Percentiles rank a stretch among this genome's conserved stretches.
phyloP scores from a whole-genome alignment of 441 rosid species.

The Jatropha podagrica region DNA sequence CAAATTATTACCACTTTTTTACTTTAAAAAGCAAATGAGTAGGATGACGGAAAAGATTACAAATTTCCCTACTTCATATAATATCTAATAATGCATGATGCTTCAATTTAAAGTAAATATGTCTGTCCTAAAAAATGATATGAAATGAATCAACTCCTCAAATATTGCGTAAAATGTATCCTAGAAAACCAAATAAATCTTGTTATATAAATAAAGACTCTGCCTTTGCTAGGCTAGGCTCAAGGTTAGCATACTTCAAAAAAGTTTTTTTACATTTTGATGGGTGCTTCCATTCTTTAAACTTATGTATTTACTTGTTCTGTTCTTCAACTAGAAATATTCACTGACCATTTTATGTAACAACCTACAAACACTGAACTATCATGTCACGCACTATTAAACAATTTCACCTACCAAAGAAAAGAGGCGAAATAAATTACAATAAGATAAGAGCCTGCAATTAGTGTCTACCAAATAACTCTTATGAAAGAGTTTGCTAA shows the following conservation, averaged over 20 bases:
- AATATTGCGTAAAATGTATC: not conserved
- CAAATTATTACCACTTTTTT: not conserved
- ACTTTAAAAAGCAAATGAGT: not conserved
- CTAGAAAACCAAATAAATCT: not conserved
- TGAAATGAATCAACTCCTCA: not conserved
- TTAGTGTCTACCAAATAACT: not conserved
- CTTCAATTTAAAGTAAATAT: conserved; percentile 3
- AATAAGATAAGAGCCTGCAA: not conserved
- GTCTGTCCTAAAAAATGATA: not conserved
- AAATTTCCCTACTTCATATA: not conserved
- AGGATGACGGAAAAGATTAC: not conserved
- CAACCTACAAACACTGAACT: not conserved
- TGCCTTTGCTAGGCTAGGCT: no score
- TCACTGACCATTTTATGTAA: not conserved
- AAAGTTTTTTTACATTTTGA: not conserved
- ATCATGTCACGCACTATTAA: not conserved
- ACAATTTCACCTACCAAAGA: not conserved
- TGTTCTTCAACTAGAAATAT: not conserved
- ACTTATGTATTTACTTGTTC: not conserved
- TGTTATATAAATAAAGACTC: not conserved
- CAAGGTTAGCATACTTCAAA: not conserved
- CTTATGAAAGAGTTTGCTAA: not conserved
- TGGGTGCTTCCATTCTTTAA: not conserved
- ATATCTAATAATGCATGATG: not conserved
- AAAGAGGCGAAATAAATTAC: not conserved